phyloP scores from a whole-genome alignment of 106 monocot genomes.

The Allium sativum region DNA sequence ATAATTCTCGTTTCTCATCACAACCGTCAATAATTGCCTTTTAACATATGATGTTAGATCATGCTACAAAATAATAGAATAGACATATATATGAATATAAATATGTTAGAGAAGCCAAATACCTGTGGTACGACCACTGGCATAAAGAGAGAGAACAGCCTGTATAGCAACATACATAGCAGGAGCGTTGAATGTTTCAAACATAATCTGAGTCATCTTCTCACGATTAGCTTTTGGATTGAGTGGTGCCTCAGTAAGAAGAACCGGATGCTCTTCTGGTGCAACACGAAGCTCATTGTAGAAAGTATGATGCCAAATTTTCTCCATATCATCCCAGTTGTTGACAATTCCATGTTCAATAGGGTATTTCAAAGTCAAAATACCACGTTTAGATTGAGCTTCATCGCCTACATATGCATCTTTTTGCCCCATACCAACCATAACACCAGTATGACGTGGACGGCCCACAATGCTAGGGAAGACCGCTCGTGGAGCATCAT shows the following conservation, averaged over 20 bases:
- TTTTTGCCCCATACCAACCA: constrained; percentile 64
- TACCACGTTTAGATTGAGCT: constrained; percentile 53
- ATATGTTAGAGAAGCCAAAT: not conserved
- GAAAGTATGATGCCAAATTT: constrained; percentile 48
- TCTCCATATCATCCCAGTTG: constrained; percentile 75
- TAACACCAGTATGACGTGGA: constrained; percentile 51
- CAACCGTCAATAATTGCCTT: no score
- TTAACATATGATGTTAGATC: no score
- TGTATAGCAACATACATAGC: no score
- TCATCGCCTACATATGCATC: constrained; percentile 52
- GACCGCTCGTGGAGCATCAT: constrained; percentile 52
- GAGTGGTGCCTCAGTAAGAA: not conserved
- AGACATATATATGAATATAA: no score
- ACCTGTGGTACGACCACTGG: no score
- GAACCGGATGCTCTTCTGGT: constrained; percentile 49
- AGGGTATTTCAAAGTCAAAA: constrained; percentile 56
- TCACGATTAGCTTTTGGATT: no score
- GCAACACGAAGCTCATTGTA: constrained; percentile 51
- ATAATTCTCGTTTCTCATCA: no score
- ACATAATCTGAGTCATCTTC: no score
- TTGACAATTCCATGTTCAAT: constrained; percentile 64
- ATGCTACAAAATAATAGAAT: no score
- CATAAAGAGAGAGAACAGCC: no score
- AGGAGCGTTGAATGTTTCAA: no score
- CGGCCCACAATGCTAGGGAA: constrained; percentile 52